Evolutionary conservation across 345 rosid species (phyloP).

Genomic region (Populus simonii): DNA sequence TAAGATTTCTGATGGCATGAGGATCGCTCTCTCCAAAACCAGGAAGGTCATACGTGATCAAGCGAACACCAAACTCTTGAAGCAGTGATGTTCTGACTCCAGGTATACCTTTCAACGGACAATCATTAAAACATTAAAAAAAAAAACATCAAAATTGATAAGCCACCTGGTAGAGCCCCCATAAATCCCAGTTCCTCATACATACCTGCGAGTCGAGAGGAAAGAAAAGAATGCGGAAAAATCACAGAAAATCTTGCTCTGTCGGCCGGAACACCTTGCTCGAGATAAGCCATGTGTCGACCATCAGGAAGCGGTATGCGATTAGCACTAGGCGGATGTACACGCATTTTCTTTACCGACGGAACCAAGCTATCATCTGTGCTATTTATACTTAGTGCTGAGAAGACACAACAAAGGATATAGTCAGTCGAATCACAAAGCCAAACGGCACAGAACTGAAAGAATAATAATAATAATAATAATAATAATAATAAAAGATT

Average conservation of each 20-base stretch:
- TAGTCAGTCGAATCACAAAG: background rate
- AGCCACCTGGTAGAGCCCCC: background rate
- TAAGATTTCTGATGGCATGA: constrained; percentile 67
- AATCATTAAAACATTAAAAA: background rate
- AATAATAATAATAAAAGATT: too few species aligned
- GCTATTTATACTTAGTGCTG: constrained; percentile 42
- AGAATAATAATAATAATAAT: too few species aligned
- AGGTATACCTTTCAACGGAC: constrained; percentile 55
- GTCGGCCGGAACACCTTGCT: constrained; percentile 55
- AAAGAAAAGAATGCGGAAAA: constrained; percentile 62
- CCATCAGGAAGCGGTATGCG: constrained; percentile 67
- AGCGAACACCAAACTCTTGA: constrained; percentile 72
- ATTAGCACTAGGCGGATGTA: constrained; percentile 62
- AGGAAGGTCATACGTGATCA: constrained; percentile 88
- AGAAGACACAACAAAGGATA: constrained; percentile 8
- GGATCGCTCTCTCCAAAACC: constrained; percentile 99
- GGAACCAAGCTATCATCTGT: constrained; percentile 25
- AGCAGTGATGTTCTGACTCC: constrained; percentile 69
- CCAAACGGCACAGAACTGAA: background rate
- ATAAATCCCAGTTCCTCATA: background rate
- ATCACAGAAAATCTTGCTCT: constrained; percentile 57
- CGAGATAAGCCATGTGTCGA: constrained; percentile 60
- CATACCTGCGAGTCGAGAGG: constrained; percentile 69
- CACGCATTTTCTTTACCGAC: constrained; percentile 38
- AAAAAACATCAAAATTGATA: background rate